Evolutionary conservation across 192 early-diverging fungal species (phyloP), one percentile per base, ranked within the genome.

Genomic region (Mortierella alpina): DNA sequence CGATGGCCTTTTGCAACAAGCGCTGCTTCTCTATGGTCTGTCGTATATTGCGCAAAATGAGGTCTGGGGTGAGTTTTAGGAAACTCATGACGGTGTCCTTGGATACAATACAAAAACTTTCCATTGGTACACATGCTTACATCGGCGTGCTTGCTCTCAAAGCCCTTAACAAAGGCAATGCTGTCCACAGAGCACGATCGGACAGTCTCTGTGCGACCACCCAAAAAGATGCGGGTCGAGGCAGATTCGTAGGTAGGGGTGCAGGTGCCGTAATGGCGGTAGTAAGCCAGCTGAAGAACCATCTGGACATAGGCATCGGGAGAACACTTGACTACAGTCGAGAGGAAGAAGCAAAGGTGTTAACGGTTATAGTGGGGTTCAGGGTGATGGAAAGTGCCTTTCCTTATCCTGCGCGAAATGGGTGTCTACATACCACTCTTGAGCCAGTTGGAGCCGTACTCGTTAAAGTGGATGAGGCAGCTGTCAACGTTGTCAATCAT

Each of bases 231-330:
- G 15, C 93, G 88, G 40, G 90, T 87, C 18, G 93, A 92, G 13
- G 94, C 88, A 20, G 93, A 89, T 68, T 95, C 93, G 75, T 95
- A 95, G 1, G 92, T 94, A 42, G 94, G 84, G 18, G 86, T 84
- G 8, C 90, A 89, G 53, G 85, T 78, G 17, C 91, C 91, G 78
- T 95, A 89, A 18, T 90, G 86, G 7, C 94, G 86, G 69, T 89
- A 88, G 85, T 94, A 95, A 9, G 97, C 91, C 10, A 96, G 71
- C 71, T 99, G 97, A 41, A 97, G 83, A 1, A 90, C 95, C 82
- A 99, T 87, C 84, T 99, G 97, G 47, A 98, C 84, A 84, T 88
- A 99, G 0, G 94, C 94, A 82, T 99, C 97, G 39, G 96, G 95
- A 51, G 93, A 94, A 59, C 90, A 84, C 60, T 94, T 91, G 22